Evolutionary conservation across 140 eudicot species (phyloP).

Genomic region (Erigeron philadelphicus): DNA sequence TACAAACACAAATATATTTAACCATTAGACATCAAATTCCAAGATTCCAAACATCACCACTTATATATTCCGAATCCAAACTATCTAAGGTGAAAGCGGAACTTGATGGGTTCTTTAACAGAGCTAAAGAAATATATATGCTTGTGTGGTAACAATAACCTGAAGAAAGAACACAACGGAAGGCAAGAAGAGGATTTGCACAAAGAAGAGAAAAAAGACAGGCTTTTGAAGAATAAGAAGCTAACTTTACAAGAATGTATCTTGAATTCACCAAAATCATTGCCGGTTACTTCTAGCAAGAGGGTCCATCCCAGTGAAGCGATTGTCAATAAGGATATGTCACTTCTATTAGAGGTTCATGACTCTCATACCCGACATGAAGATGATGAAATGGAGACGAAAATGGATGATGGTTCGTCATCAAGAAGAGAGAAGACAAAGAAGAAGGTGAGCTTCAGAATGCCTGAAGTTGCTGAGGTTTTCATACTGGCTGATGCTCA

Average conservation of each 20-base stretch:
- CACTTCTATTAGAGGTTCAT: conserved; percentile 3
- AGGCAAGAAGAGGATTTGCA: conserved; percentile 4
- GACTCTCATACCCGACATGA: conserved; percentile 3
- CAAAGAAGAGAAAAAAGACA: conserved; percentile 21
- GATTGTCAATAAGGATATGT: neutral
- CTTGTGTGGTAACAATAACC: conserved; percentile 4
- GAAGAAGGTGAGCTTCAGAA: conserved; percentile 54
- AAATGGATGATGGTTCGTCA: conserved; percentile 14
- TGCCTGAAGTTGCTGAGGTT: conserved; percentile 50
- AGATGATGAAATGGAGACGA: neutral
- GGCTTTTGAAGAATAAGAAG: conserved; percentile 19
- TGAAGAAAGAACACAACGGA: conserved; percentile 20
- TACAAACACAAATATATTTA: neutral
- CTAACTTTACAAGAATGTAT: conserved; percentile 50
- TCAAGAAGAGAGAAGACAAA: conserved; percentile 21
- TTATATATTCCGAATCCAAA: neutral
- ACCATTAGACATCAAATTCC: conserved; percentile 12
- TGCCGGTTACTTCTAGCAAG: conserved; percentile 21
- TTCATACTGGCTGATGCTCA: conserved; percentile 34
- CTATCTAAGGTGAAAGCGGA: conserved; percentile 4
- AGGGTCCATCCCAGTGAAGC: conserved; percentile 38
- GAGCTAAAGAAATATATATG: conserved; percentile 36
- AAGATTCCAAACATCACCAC: conserved; percentile 11
- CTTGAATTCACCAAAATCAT: conserved; percentile 39
- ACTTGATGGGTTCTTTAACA: conserved; percentile 24